Percentiles rank a stretch among this genome's conserved stretches.
Evolutionary conservation across 1,139 yeast species (phyloP).

Genomic region (Diutina catenulata): DNA sequence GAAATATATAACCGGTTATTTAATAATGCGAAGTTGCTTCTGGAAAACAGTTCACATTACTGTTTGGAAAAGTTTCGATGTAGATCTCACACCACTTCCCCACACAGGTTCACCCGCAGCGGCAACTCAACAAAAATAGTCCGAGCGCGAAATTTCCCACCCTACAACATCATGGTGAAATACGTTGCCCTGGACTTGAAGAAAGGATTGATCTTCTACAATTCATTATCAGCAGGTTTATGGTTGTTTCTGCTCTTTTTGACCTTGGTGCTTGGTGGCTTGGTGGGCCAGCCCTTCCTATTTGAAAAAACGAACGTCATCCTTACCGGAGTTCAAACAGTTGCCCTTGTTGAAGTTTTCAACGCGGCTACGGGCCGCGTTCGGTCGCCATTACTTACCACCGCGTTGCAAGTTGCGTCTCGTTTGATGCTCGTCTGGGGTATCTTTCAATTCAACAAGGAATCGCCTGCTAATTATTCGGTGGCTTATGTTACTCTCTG

Average conservation of each 20-base stretch:
- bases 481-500: conserved; percentile 58
- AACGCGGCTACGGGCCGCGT: conserved; percentile 74
- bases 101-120: too few species aligned
- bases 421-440: conserved; percentile 80
- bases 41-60: too few species aligned
- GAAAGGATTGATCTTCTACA: conserved; percentile 32
- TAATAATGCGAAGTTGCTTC: too few species aligned
- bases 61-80: too few species aligned
- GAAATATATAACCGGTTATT: too few species aligned
- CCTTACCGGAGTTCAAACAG: conserved; percentile 64
- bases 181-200: conserved; percentile 17
- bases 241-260: conserved; percentile 35
- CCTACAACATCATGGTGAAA: too few species aligned
- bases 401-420: conserved; percentile 78
- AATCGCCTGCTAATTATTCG: conserved; percentile 47
- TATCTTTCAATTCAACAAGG: conserved; percentile 61
- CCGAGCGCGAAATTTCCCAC: too few species aligned
- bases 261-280: conserved; percentile 22
- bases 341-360: conserved; percentile 71
- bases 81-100: too few species aligned
- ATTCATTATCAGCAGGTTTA: conserved; percentile 32
- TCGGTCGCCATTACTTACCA: conserved; percentile 73
- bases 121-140: too few species aligned
- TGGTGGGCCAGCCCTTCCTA: conserved; percentile 45
- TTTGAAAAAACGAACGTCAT: conserved; percentile 49